Base-by-base conservation (phyloP, 306 rosid genomes). In the Citrullus mucosospermus region DNA sequence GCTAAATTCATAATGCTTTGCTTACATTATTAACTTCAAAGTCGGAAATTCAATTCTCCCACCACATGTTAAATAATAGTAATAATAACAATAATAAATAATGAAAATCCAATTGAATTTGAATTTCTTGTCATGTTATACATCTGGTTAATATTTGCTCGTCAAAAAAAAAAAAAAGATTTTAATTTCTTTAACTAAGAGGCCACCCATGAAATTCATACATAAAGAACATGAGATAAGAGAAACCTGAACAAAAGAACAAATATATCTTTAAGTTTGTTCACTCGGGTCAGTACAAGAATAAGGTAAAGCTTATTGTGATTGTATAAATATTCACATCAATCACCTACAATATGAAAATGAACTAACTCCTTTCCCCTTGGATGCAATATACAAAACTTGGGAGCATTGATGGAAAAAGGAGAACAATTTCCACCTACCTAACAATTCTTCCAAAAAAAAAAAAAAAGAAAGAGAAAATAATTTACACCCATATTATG, bases 331-430 rank as follows among this genome's bases (percentile, higher is more conserved):
- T 34, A 54, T 74, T 32, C 62, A 74, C 78, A 74, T 30, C 63
- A 74, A 74, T 74, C 48, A 74, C 78, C 50, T 18, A 34, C 6
- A 53, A 71, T 25, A 5, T 71, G 63, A 32, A 74, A 32, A 15
- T 72, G 59, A 28, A 50, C 58, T 15, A 48, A 28, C 38, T 28
- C 63, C 78, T 15, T 74, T 74, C 9, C 46, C 11, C 63, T 16
- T 74, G 50, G 78, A 54, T 30, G 61, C 61, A 32, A 73, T 73
- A n/a, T 73, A 53, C 78, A 73, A 18, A 74, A 74, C 36, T 48
- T 25, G 28, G 44, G 60, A 72, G 44, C 41, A 25, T 14, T 67
- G 6, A 69, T 41, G 51, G 34, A 43, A 5, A 44, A 43, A 69
- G 17, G 55, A 44, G 8, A 16, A 51, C 50, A 54, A 17, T 22